These are phyloP conservation scores for Naganishia cerealis DNA, from an alignment of 1,284 basidiomycete species.

Conservation along the genomic window DNA sequence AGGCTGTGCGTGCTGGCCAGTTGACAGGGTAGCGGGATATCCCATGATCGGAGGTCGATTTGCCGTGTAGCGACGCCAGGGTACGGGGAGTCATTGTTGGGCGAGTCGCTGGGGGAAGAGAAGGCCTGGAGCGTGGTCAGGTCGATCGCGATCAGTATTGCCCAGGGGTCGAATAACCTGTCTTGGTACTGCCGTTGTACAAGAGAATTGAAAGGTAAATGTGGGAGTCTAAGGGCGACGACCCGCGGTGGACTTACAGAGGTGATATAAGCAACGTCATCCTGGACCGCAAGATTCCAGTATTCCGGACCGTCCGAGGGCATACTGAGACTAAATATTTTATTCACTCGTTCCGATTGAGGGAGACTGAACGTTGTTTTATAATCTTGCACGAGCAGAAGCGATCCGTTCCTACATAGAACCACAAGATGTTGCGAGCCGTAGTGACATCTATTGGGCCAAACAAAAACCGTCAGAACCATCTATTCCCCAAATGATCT, in stretches of 20 bases:
- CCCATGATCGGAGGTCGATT: conserved; percentile 17
- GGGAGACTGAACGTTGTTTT: conserved; percentile 11
- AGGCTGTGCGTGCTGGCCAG: conserved; percentile 17
- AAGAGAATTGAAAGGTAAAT: neutral
- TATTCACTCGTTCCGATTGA: neutral
- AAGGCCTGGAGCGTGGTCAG: neutral
- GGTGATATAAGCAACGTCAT: conserved; percentile 13
- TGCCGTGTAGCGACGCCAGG: neutral
- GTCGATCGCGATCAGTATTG: conserved; percentile 8
- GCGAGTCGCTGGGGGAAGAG: neutral
- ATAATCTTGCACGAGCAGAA: conserved; percentile 19
- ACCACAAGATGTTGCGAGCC: conserved; percentile 9
- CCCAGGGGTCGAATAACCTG: conserved; percentile 8
- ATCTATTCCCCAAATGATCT: no score
- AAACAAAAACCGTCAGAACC: neutral
- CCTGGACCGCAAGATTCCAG: conserved; percentile 19
- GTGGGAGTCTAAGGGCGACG: neutral
- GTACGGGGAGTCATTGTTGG: neutral
- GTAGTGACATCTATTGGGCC: conserved; percentile 10
- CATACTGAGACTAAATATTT: conserved; percentile 7
- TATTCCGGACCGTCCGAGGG: conserved; percentile 16
- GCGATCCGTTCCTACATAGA: conserved; percentile 19
- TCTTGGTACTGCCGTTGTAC: neutral
- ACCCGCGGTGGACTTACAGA: neutral
- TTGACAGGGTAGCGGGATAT: conserved; percentile 13